Evolutionary conservation across 106 monocot species (phyloP).

Genomic region (Platanthera guangdongensis): DNA sequence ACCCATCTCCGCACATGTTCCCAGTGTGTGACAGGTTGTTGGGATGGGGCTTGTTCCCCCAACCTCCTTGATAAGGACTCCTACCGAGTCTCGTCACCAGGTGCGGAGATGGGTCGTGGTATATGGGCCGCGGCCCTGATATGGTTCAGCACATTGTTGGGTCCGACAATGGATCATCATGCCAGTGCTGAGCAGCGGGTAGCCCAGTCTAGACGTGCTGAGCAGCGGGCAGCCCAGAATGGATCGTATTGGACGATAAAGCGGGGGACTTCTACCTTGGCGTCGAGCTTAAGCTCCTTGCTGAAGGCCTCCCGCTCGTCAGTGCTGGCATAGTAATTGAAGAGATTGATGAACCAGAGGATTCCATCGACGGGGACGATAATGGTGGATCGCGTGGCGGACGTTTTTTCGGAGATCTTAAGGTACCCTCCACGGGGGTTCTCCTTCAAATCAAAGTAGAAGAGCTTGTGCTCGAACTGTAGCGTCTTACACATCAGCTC

Average conservation of each 20-base stretch:
- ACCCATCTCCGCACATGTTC: no score
- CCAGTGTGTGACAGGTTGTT: no score
- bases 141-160: no score
- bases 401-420: constrained; percentile 86
- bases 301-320: constrained; percentile 43
- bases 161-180: no score
- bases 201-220: no score
- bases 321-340: constrained; percentile 41
- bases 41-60: no score
- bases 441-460: constrained; percentile 82
- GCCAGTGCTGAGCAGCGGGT: no score
- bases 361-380: constrained; percentile 57
- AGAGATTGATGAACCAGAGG: constrained; percentile 59
- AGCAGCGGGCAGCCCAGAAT: no score
- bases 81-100: no score
- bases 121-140: no score
- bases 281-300: constrained; percentile 71
- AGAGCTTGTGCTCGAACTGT: constrained; percentile 81
- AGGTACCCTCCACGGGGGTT: constrained; percentile 62
- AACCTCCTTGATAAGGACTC: no score
- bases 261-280: constrained; percentile 35
- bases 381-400: constrained; percentile 72
- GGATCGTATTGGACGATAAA: not conserved
- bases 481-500: constrained; percentile 62
- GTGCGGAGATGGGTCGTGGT: no score